phyloP scores from a whole-genome alignment of 768 basidiomycete genomes.

The Leucocoprinus leucothites region DNA sequence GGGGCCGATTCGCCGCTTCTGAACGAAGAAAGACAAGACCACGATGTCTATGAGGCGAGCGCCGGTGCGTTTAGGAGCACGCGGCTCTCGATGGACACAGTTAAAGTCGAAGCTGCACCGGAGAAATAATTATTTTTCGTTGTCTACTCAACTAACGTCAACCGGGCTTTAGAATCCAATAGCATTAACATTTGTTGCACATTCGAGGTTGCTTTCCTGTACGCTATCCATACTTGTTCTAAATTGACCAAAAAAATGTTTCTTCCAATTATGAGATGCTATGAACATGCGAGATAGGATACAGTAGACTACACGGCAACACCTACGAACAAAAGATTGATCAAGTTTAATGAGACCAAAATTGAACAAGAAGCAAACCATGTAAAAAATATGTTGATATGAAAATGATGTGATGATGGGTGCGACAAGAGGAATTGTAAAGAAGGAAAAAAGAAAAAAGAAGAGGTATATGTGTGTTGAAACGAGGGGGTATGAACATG shows the following conservation, averaged over 20 bases:
- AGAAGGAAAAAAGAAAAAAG: not conserved
- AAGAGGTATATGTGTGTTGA: conserved; percentile 5
- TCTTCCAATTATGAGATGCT: not conserved
- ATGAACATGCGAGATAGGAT: conserved; percentile 8
- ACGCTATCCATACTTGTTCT: not conserved
- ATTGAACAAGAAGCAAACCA: conserved; percentile 1
- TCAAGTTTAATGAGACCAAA: not conserved
- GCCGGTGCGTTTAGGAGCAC: conserved; percentile 2
- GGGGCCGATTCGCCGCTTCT: conserved; percentile 17
- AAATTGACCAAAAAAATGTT: not conserved
- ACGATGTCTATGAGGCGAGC: conserved; percentile 4
- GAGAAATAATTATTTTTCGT: conserved; percentile 1
- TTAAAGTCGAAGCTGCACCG: not conserved
- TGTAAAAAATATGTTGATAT: not conserved
- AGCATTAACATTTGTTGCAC: not conserved
- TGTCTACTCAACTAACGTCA: not conserved
- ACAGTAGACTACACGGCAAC: conserved; percentile 3
- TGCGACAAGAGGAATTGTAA: too few relatives aligned
- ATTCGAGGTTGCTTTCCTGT: not conserved
- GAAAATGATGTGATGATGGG: not conserved
- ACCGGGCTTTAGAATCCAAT: too few relatives aligned
- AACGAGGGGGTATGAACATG: conserved; percentile 4
- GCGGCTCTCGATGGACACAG: not conserved
- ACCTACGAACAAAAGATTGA: not conserved
- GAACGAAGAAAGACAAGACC: conserved; percentile 13